A percentile compares a stretch with the other conserved stretches of the same genome.
Conservation (phyloP, 1,284 basidiomycete species). For the Anthracocystis walkeri region DNA sequence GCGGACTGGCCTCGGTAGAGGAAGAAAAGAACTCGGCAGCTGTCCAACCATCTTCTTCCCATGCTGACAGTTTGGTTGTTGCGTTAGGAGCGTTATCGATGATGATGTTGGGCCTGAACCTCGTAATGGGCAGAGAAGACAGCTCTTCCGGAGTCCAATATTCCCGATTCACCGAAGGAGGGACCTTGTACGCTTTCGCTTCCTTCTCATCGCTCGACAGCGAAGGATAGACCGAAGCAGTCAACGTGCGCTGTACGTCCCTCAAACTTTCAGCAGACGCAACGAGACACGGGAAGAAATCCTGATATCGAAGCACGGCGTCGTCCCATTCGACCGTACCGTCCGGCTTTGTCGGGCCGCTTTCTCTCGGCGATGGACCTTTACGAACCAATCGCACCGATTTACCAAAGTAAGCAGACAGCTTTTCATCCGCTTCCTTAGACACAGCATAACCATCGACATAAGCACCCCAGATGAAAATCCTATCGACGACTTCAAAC, state of each 20-base stretch:
- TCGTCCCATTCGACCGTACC: conserved; percentile 44
- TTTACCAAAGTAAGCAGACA: conserved; percentile 60
- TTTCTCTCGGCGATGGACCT: conserved; percentile 43
- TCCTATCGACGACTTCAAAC: conserved; percentile 55
- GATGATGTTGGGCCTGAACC: conserved; percentile 64
- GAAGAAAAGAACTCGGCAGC: conserved; percentile 51
- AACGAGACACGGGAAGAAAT: conserved; percentile 61
- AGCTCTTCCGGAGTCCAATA: conserved; percentile 61
- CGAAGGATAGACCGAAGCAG: conserved; percentile 53
- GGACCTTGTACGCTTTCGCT: conserved; percentile 40
- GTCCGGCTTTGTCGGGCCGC: conserved; percentile 40
- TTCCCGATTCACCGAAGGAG: conserved; percentile 46
- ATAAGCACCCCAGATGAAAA: conserved; percentile 56
- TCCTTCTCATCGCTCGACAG: conserved; percentile 1
- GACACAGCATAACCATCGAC: conserved; percentile 62
- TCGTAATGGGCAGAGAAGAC: conserved; percentile 46
- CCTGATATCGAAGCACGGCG: conserved; percentile 47
- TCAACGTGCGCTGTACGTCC: conserved; percentile 55
- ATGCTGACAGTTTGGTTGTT: conserved; percentile 33
- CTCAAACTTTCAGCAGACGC: conserved; percentile 52
- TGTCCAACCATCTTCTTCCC: conserved; percentile 64
- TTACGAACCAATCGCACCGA: conserved; percentile 58
- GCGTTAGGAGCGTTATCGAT: conserved; percentile 34
- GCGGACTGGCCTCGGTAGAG: background rate
- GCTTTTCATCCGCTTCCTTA: conserved; percentile 54